Percentiles rank a stretch among this genome's conserved stretches.
Conservation (phyloP, 2,329 filamentous ascomycete species). For the Bipolaris gigantea region DNA sequence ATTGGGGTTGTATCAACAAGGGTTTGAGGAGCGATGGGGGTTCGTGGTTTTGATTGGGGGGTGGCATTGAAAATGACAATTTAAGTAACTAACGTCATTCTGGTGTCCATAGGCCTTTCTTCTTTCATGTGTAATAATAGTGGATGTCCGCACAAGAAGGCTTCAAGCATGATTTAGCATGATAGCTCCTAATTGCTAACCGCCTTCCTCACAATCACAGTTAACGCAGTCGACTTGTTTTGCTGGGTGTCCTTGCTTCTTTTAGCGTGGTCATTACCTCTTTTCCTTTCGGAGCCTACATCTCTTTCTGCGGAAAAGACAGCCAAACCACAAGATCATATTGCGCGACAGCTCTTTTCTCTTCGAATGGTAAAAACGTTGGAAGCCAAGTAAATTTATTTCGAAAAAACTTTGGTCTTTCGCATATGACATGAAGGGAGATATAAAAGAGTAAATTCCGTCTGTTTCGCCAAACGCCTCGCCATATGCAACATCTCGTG, state of each 20-base stretch:
- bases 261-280: no score
- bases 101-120: background rate
- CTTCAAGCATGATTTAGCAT: background rate
- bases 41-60: background rate
- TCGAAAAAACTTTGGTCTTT: background rate
- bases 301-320: no score
- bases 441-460: conserved; percentile 10
- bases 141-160: background rate
- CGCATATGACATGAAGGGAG: background rate
- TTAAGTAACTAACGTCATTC: no score
- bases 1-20: no score
- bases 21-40: no score
- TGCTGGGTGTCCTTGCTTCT: no score
- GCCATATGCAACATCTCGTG: conserved; percentile 26
- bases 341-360: background rate
- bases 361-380: background rate
- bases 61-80: background rate
- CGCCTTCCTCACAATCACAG: no score
- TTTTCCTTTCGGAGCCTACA: no score
- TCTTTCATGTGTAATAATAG: background rate
- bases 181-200: background rate
- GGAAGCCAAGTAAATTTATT: background rate
- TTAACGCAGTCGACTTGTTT: no score
- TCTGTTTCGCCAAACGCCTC: conserved; percentile 35
- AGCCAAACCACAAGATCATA: no score